Conservation (phyloP, 73 alveolate genomes). For the Tetrahymena malaccensis region DNA sequence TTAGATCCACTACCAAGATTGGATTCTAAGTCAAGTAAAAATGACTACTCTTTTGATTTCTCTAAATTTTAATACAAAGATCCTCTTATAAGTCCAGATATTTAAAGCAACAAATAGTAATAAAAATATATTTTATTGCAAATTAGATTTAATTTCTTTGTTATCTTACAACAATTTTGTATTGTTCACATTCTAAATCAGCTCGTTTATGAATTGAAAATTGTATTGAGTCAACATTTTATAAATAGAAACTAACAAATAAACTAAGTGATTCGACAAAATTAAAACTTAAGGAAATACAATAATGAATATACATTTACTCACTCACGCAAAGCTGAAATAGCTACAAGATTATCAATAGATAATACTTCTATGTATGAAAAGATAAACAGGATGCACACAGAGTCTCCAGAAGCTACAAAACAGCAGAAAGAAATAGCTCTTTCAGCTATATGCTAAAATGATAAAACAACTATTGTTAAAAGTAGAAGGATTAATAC, state of each 20-base stretch:
- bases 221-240: background rate
- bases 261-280: background rate
- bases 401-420: background rate
- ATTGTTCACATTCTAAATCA: background rate
- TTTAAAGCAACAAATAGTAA: background rate
- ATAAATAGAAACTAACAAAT: background rate
- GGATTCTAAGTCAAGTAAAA: background rate
- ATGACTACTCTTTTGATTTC: background rate
- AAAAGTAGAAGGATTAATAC: background rate
- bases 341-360: background rate
- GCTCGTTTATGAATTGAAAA: background rate
- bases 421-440: background rate
- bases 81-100: background rate
- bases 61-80: background rate
- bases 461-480: background rate
- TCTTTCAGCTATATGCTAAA: background rate
- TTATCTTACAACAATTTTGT: no score
- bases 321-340: background rate
- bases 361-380: background rate
- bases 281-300: background rate
- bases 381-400: background rate
- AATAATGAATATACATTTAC: background rate
- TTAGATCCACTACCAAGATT: background rate
- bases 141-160: background rate
- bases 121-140: background rate